These are phyloP conservation scores for Aspergillus nomiae DNA, from an alignment of 2,329 filamentous ascomycete genomes.

Conservation along the genomic window DNA sequence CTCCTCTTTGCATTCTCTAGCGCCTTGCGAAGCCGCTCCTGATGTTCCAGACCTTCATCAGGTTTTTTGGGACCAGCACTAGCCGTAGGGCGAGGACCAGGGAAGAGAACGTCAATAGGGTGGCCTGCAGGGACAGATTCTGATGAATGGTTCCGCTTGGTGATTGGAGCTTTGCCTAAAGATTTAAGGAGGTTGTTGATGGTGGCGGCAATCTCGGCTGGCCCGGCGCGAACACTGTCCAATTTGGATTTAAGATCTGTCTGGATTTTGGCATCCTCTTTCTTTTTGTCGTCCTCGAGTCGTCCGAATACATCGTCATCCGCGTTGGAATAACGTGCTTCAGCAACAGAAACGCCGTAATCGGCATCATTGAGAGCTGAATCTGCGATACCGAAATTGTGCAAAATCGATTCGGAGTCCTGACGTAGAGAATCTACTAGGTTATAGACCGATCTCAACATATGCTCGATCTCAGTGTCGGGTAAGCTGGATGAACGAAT, in stretches of 20 bases:
- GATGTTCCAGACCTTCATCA: conserved; percentile 44
- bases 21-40: conserved; percentile 51
- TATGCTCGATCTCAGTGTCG: conserved; percentile 37
- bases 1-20: conserved; percentile 57
- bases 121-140: conserved; percentile 13
- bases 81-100: conserved; percentile 29
- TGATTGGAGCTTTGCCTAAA: conserved; percentile 33
- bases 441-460: conserved; percentile 41
- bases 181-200: conserved; percentile 43
- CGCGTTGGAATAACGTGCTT: conserved; percentile 50
- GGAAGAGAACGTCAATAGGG: conserved; percentile 20
- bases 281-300: conserved; percentile 50
- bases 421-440: conserved; percentile 43
- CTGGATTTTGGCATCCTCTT: conserved; percentile 51
- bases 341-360: conserved; percentile 56
- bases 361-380: conserved; percentile 54
- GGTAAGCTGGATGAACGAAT: conserved; percentile 37
- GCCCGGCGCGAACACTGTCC: conserved; percentile 43
- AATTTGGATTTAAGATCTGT: conserved; percentile 45
- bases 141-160: conserved; percentile 16
- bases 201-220: conserved; percentile 37
- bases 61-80: conserved; percentile 15
- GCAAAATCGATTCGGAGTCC: conserved; percentile 50
- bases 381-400: conserved; percentile 52
- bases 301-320: conserved; percentile 44